Conservation (phyloP, 371 early-diverging fungal genomes). For the Apophysomyces sp. region DNA sequence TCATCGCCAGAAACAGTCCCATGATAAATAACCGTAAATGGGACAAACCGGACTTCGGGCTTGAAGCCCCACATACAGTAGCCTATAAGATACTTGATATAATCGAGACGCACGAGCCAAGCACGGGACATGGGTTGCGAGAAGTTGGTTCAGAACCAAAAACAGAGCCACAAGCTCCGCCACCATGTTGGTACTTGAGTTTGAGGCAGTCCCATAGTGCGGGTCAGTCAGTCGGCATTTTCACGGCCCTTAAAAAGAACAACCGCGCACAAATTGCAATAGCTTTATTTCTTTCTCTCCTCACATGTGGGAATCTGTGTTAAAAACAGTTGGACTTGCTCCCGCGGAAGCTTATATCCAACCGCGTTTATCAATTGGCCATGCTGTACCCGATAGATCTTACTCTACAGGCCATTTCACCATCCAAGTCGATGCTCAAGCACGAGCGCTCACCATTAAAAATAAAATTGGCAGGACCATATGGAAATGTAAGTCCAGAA, state of each 20-base stretch:
- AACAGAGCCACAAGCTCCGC: too few species aligned
- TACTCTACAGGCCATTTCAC: constrained; percentile 17
- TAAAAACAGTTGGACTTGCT: constrained; percentile 21
- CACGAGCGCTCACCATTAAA: constrained; percentile 9
- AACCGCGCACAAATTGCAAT: not conserved
- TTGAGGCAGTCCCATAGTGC: too few species aligned
- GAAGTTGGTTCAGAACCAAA: too few species aligned
- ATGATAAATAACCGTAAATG: too few species aligned
- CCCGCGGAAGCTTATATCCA: constrained; percentile 17
- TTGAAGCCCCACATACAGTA: too few species aligned
- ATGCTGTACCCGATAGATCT: constrained; percentile 10
- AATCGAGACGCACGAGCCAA: too few species aligned
- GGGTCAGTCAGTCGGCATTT: not conserved
- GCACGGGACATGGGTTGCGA: too few species aligned
- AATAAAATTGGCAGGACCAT: constrained; percentile 12
- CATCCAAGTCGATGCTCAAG: constrained; percentile 16
- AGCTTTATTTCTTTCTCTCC: not conserved
- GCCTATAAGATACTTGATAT: too few species aligned
- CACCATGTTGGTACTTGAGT: too few species aligned
- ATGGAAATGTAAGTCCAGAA: constrained; percentile 18
- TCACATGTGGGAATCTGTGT: constrained; percentile 8
- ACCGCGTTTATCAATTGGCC: constrained; percentile 22
- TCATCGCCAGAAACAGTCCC: too few species aligned
- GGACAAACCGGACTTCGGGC: too few species aligned
- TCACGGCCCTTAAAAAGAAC: not conserved